Conservation (phyloP, 2,329 filamentous ascomycete species). For the Stemphylium lycopersici region DNA sequence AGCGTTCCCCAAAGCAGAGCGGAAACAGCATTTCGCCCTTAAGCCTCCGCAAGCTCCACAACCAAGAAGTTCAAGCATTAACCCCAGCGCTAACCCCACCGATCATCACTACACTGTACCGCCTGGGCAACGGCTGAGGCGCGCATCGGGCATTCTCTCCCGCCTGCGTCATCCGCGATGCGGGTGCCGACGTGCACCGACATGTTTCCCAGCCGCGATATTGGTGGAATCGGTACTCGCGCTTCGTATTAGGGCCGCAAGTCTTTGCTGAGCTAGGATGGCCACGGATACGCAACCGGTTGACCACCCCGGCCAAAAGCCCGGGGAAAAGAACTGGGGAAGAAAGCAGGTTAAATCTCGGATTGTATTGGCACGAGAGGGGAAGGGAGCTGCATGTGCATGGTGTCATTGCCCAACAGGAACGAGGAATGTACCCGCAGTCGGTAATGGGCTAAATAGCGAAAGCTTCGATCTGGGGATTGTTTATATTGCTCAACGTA, state of each 20-base stretch:
- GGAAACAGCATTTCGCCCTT: slow-evolving; percentile 7
- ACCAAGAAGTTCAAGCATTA: slow-evolving; percentile 9
- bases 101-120: slow-evolving; percentile 17
- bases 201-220: slow-evolving; percentile 2
- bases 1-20: slow-evolving; percentile 20
- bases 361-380: slow-evolving; percentile 17
- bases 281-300: neutral
- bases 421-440: slow-evolving; percentile 3
- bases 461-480: neutral
- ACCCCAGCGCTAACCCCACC: slow-evolving; percentile 21
- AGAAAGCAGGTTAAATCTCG: slow-evolving; percentile 3
- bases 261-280: too few relatives aligned
- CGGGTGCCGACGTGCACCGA: slow-evolving; percentile 5
- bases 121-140: slow-evolving; percentile 18
- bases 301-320: neutral
- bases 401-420: slow-evolving; percentile 18
- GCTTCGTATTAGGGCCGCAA: neutral
- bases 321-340: neutral
- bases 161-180: slow-evolving; percentile 13
- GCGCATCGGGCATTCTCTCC: slow-evolving; percentile 13
- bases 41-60: slow-evolving; percentile 25
- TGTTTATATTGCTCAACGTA: neutral
- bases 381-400: neutral
- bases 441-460: neutral
- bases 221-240: slow-evolving; percentile 8